phyloP scores from a whole-genome alignment of 768 basidiomycete species.

The Boletus tomentosulus region DNA sequence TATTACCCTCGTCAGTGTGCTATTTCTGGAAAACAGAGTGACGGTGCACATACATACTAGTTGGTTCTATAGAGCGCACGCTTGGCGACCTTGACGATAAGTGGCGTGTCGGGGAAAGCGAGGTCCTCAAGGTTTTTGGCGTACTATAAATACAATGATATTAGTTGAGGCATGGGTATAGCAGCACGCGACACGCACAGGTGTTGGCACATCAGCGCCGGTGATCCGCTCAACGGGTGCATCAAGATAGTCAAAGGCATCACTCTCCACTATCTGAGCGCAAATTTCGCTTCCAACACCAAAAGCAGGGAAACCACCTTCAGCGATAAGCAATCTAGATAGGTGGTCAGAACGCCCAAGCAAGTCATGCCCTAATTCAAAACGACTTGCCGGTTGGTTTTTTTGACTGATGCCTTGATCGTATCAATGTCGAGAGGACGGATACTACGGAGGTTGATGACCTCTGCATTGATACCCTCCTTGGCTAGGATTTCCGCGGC shows the following conservation, averaged over 20 bases:
- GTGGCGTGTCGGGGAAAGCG: constrained; percentile 88
- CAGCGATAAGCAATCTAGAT: constrained; percentile 81
- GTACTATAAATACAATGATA: constrained; percentile 50
- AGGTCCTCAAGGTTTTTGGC: constrained; percentile 84
- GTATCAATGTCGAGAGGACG: constrained; percentile 97
- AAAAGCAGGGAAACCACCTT: constrained; percentile 98
- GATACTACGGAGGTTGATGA: constrained; percentile 94
- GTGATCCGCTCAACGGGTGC: constrained; percentile 97
- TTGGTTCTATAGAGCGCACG: constrained; percentile 88
- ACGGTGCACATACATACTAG: constrained; percentile 36
- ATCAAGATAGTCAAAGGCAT: constrained; percentile 98
- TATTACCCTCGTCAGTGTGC: constrained; percentile 18
- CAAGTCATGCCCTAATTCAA: neutral
- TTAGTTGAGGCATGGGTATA: constrained; percentile 12
- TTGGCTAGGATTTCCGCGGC: constrained; percentile 91
- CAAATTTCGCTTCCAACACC: constrained; percentile 99
- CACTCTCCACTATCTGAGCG: constrained; percentile 95
- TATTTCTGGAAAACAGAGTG: constrained; percentile 12
- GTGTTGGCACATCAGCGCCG: constrained; percentile 96
- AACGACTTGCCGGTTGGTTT: constrained; percentile 80
- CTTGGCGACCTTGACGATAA: constrained; percentile 94
- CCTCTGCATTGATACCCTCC: constrained; percentile 96
- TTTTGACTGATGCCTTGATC: constrained; percentile 95
- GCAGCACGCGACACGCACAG: constrained; percentile 48
- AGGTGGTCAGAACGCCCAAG: neutral